Percentiles rank a stretch among this genome's conserved stretches.
phyloP scores from a whole-genome alignment of 441 rosid species.

The Mallotus repandus region DNA sequence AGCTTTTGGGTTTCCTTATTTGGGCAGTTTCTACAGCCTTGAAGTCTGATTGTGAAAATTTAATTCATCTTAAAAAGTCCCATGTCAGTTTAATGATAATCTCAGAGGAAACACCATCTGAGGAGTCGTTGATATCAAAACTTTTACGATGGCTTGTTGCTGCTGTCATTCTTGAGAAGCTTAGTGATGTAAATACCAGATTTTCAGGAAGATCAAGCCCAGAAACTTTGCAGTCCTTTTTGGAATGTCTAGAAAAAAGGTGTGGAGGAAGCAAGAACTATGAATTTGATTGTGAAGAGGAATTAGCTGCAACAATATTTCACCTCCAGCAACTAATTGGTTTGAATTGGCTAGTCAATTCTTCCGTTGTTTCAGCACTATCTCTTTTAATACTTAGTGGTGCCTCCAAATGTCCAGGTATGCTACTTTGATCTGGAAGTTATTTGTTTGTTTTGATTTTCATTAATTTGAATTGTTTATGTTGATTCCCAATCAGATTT shows the following conservation, averaged over 20 bases:
- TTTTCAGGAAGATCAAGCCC: conserved; percentile 32
- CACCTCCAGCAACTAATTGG: conserved; percentile 66
- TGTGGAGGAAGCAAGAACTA: conserved; percentile 29
- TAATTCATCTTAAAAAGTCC: conserved; percentile 28
- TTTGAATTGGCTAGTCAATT: conserved; percentile 37
- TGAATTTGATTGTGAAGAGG: conserved; percentile 34
- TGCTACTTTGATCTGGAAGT: neutral
- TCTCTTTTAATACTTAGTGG: conserved; percentile 47
- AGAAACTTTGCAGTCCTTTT: conserved; percentile 41
- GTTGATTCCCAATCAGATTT: conserved; percentile 34
- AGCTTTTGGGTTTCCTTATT: conserved; percentile 63
- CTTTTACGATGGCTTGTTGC: conserved; percentile 86
- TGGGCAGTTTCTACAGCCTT: conserved; percentile 79
- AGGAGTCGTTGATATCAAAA: conserved; percentile 53
- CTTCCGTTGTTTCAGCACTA: conserved; percentile 72
- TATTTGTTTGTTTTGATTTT: neutral
- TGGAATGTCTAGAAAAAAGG: conserved; percentile 40
- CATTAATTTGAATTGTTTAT: conserved; percentile 9
- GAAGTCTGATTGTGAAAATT: conserved; percentile 43
- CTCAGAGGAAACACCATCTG: conserved; percentile 37
- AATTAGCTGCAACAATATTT: conserved; percentile 50
- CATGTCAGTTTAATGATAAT: conserved; percentile 21
- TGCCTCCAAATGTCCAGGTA: conserved; percentile 46
- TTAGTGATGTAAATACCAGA: conserved; percentile 28
- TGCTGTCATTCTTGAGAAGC: conserved; percentile 62